A percentile compares a stretch with the other conserved stretches of the same genome.
Conservation (phyloP, 208 protist genomes). For the Vickermania ingenoplastis region DNA sequence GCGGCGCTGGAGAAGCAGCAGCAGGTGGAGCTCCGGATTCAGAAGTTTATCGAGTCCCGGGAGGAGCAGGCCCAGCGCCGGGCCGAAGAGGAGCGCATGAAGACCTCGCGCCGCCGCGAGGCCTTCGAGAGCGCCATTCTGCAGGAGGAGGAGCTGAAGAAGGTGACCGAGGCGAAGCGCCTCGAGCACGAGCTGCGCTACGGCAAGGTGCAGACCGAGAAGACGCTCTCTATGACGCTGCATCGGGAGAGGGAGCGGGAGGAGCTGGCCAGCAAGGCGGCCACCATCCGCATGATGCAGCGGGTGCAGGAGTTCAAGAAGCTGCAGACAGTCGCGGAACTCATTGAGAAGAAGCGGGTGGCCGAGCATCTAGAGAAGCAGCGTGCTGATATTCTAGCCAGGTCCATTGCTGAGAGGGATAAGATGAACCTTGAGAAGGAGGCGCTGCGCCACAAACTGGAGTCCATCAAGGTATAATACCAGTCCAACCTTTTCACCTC, state of each 20-base stretch:
- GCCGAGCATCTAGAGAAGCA: conserved; percentile 38
- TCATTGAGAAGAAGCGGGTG: conserved; percentile 50
- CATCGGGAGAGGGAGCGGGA: conserved; percentile 49
- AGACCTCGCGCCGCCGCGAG: conserved; percentile 26
- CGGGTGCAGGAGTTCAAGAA: conserved; percentile 67
- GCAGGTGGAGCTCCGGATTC: conserved; percentile 40
- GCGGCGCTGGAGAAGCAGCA: conserved; percentile 40
- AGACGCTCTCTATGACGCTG: conserved; percentile 20
- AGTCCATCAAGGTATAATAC: conserved; percentile 5
- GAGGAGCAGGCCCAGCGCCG: conserved; percentile 27
- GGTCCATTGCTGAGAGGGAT: conserved; percentile 35
- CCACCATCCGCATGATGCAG: conserved; percentile 45
- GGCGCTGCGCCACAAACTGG: conserved; percentile 6
- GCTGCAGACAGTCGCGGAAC: conserved; percentile 41
- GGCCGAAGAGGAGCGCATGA: conserved; percentile 22
- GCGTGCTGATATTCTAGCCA: conserved; percentile 28
- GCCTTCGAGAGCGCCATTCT: conserved; percentile 13
- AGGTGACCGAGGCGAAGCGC: conserved; percentile 16
- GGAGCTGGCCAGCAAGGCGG: conserved; percentile 41
- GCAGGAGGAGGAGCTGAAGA: conserved; percentile 23
- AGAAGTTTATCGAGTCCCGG: conserved; percentile 25
- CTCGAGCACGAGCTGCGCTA: conserved; percentile 25
- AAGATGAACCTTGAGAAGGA: conserved; percentile 17
- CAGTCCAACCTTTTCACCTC: no score
- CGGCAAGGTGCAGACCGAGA: conserved; percentile 19